Percentiles rank a stretch among this genome's conserved stretches.
Conservation (phyloP, 1,284 basidiomycete genomes). For the Ceratobasidium sp. region DNA sequence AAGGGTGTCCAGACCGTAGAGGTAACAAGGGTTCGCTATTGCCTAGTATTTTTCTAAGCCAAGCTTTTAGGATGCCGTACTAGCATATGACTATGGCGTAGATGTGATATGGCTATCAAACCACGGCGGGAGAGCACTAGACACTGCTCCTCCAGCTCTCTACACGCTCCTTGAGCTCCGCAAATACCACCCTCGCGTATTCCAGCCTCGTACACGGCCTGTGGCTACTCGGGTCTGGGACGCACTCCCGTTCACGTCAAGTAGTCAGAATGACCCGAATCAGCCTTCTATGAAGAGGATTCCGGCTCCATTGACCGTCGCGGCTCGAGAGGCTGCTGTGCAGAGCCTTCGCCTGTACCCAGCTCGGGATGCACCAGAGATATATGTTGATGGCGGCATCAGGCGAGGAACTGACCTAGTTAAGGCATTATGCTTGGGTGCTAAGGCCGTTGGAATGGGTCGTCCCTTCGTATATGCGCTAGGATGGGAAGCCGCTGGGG, state of each 20-base stretch:
- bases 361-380: conserved; percentile 44
- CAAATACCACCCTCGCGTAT: conserved; percentile 54
- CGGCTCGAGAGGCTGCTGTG: conserved; percentile 15
- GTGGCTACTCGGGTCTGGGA: conserved; percentile 10
- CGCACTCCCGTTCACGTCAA: not conserved
- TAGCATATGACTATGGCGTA: conserved; percentile 55
- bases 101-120: conserved; percentile 58
- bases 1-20: conserved; percentile 45
- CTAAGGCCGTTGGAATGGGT: conserved; percentile 57
- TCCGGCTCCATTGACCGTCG: conserved; percentile 12
- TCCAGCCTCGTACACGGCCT: conserved; percentile 49
- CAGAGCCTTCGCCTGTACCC: conserved; percentile 20
- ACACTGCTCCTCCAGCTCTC: conserved; percentile 55
- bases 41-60: not conserved
- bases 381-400: conserved; percentile 58
- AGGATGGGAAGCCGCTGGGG: conserved; percentile 54
- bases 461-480: conserved; percentile 57
- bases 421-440: conserved; percentile 60
- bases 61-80: conserved; percentile 52
- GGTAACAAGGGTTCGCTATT: not conserved
- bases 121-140: conserved; percentile 51
- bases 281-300: conserved; percentile 46
- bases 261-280: conserved; percentile 11
- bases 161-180: conserved; percentile 57
- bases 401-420: conserved; percentile 59